These are phyloP conservation scores for Syzygium aromaticum DNA, from an alignment of 345 rosid genomes.

Conservation along the genomic window DNA sequence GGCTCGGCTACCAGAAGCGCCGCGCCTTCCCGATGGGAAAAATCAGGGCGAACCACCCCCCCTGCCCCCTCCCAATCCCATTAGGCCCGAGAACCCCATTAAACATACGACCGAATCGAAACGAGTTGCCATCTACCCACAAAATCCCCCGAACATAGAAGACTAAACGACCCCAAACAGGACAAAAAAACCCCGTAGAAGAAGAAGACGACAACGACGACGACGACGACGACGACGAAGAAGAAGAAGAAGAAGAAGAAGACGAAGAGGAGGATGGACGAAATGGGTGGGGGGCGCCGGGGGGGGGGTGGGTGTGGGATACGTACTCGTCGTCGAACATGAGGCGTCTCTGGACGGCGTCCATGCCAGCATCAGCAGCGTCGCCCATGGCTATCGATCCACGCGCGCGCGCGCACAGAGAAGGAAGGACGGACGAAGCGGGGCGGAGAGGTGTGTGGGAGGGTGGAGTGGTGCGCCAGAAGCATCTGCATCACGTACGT, in stretches of 20 bases:
- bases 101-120: neutral
- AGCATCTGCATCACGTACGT: neutral
- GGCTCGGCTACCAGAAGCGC: neutral
- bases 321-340: conserved; percentile 89
- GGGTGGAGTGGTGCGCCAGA: neutral
- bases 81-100: neutral
- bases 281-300: neutral
- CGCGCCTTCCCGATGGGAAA: neutral
- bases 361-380: conserved; percentile 66
- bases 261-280: neutral
- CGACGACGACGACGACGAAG: neutral
- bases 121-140: neutral
- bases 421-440: neutral
- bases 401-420: no score
- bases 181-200: neutral
- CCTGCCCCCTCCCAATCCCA: neutral
- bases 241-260: neutral
- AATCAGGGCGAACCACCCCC: neutral
- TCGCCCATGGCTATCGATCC: neutral
- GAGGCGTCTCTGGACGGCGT: conserved; percentile 97
- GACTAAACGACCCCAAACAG: neutral
- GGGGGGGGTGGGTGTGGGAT: neutral
- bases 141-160: neutral
- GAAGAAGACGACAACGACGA: neutral
- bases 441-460: neutral